Evolutionary conservation across 768 basidiomycete genomes (phyloP), one percentile per base, ranked within the genome.

Genomic region (Sporobolomyces pararoseus): DNA sequence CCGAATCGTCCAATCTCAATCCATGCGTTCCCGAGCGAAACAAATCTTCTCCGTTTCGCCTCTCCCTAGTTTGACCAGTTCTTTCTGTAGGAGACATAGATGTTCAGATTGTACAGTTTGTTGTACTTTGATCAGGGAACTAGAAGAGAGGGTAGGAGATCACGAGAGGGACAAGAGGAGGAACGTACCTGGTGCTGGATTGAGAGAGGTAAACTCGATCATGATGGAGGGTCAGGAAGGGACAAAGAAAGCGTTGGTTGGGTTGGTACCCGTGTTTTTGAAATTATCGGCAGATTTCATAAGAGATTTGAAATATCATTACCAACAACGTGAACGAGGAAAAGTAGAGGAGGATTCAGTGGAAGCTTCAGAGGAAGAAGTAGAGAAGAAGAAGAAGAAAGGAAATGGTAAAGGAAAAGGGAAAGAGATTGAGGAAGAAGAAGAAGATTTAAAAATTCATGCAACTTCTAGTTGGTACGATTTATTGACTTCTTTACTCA

Each of bases 391-490:
- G 42, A 42, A 54, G 51, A 12, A 37, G 19, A 29, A 19, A 17
- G n/a, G 31, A n/a, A n/a, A 35, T 5, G 49, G 13, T 21, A 51
- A 51, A 29, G 46, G 35, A 49, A 57, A 44, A 17, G 49, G 46
- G 37, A 50, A 19, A n/a, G n/a, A n/a, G n/a, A n/a, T n/a, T n/a
- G n/a, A n/a, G n/a, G n/a, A n/a, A n/a, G n/a, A n/a, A n/a, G 44
- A 54, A 49, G 34, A 2, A 21, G 31, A 3, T 19, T 4, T 29
- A 51, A 50, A 65, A 42, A 25, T 32, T 72, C 64, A 68, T 7
- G 66, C 90, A 0, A 87, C 89, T 32, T 80, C 84, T 31, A 86
- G 86, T 72, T 93, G 91, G 91, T 93, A 91, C 78, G 83, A 88
- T 80, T 83, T 94, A 17, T 82, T 91, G 21, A 85, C 85, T 0